Base-by-base conservation (phyloP, 371 early-diverging fungal genomes). In the Mortierella sp. region DNA sequence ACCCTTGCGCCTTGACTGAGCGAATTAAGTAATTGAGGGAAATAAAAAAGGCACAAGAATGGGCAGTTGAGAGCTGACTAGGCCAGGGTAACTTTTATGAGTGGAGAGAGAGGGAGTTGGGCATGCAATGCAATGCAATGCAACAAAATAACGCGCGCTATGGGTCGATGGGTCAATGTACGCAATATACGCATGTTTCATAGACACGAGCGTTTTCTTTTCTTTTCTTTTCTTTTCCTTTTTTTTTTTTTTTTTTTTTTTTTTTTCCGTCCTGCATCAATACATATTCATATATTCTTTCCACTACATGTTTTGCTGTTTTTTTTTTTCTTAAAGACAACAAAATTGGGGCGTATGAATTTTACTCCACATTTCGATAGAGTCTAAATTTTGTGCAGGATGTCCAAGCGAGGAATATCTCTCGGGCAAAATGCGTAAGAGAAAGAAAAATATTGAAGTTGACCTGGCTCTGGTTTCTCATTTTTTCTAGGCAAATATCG, bases 401-500 rank as follows among this genome's bases (percentile, higher is more conserved):
- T 13, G 28, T 55, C 55, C 55, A 28, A 55, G 55, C 55, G 55
- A 55, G 50, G 50, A 50, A 50, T n/a, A 50, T 50, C 16, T n/a
- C 50, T 7, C 16, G 50, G n/a, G n/a, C 50, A 50, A n/a, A 50
- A 1, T n/a, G n/a, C 16, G 32, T 55, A 55, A 28, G 55, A 55
- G 10, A 28, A 22, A 52, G n/a, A 15, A 52, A 52, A 5, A n/a
- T 32, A 6, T 33, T 38, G 11, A 38, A 40, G 11, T 59, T 40
- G 40, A 59, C 41, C 32, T 19, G 5, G 57, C 59, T 59, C 32
- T 11, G 11, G 21, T 55, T 32, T 28, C 36, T 22, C 45, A 0
- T 65, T 32, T 6, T 59, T 40, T 38, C 13, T 57, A 77, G 77
- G 77, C 77, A 77, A 69, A 77, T 77, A 61, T 77, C 77, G 33